A percentile compares a stretch with the other conserved stretches of the same genome.
phyloP scores from a whole-genome alignment of 768 basidiomycete species.

The Xerocomus brunneocitrinus region DNA sequence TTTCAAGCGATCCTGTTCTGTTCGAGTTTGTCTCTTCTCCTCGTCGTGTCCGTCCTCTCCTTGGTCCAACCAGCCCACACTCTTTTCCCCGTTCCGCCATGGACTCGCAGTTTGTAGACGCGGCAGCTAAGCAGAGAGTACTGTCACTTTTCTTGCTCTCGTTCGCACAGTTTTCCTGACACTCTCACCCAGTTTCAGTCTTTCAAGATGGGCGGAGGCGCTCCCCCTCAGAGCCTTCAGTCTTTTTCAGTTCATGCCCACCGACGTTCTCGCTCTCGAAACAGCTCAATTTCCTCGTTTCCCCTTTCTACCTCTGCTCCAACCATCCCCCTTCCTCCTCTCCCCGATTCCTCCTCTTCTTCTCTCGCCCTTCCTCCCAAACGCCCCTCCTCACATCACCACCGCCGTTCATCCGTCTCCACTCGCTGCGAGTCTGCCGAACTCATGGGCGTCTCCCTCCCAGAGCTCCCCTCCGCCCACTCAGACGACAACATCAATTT shows the following conservation, averaged over 20 bases:
- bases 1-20: slow-evolving; percentile 9
- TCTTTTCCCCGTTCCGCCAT: slow-evolving; percentile 30
- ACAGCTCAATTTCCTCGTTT: slow-evolving; percentile 44
- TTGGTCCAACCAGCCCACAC: slow-evolving; percentile 25
- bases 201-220: slow-evolving; percentile 58
- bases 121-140: slow-evolving; percentile 41
- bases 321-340: slow-evolving; percentile 32
- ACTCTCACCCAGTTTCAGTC: slow-evolving; percentile 54
- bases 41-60: slow-evolving; percentile 27
- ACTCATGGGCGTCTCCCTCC: slow-evolving; percentile 77
- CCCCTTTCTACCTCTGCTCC: slow-evolving; percentile 39
- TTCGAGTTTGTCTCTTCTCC: slow-evolving; percentile 13
- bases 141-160: not conserved
- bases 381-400: slow-evolving; percentile 72
- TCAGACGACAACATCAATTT: slow-evolving; percentile 66
- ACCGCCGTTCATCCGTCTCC: slow-evolving; percentile 82
- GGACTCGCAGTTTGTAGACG: slow-evolving; percentile 35
- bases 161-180: not conserved
- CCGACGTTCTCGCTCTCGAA: slow-evolving; percentile 61
- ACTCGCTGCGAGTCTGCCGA: slow-evolving; percentile 88
- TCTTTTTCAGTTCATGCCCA: slow-evolving; percentile 33
- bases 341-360: slow-evolving; percentile 34
- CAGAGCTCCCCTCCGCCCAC: slow-evolving; percentile 56
- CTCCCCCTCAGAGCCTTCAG: slow-evolving; percentile 36
- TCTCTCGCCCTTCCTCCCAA: slow-evolving; percentile 35